A percentile compares a stretch with the other conserved stretches of the same genome.
phyloP scores from a whole-genome alignment of 1,284 basidiomycete genomes.

The Porodaedalea pini region DNA sequence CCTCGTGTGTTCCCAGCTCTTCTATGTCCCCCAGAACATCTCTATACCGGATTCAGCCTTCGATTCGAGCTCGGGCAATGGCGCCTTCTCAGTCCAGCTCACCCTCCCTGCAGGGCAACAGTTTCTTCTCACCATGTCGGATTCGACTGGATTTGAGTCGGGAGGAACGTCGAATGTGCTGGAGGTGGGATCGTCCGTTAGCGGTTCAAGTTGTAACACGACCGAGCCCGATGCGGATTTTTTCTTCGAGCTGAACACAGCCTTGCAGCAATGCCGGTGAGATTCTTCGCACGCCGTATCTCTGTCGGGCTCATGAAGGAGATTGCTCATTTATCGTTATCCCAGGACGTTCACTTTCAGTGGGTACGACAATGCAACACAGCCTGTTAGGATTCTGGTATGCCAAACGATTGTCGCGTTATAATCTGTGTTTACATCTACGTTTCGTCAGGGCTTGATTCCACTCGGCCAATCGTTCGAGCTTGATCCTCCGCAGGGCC shows the following conservation, averaged over 20 bases:
- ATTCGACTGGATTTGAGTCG: constrained; percentile 61
- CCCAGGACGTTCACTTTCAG: constrained; percentile 52
- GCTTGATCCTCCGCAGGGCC: constrained; percentile 42
- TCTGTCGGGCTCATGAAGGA: neutral
- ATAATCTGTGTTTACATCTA: neutral
- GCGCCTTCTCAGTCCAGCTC: constrained; percentile 48
- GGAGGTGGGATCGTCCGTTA: constrained; percentile 43
- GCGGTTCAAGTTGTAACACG: constrained; percentile 51
- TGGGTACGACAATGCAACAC: constrained; percentile 45
- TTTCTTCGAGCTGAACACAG: constrained; percentile 45
- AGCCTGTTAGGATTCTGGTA: constrained; percentile 62
- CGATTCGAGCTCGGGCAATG: constrained; percentile 42
- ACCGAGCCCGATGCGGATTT: constrained; percentile 46
- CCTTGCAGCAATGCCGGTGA: constrained; percentile 64
- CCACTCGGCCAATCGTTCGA: constrained; percentile 56
- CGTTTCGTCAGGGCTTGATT: constrained; percentile 51
- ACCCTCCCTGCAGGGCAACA: constrained; percentile 37
- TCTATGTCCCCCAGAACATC: constrained; percentile 50
- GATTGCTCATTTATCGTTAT: neutral
- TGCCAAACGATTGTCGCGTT: constrained; percentile 23
- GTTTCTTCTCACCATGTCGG: constrained; percentile 66
- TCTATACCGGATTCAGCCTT: constrained; percentile 55
- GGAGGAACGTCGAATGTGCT: constrained; percentile 57
- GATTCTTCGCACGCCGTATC: neutral
- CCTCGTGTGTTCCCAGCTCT: constrained; percentile 36